Evolutionary conservation across 2,329 filamentous ascomycete genomes (phyloP).

Genomic region (Xylariomycetidae sp.): DNA sequence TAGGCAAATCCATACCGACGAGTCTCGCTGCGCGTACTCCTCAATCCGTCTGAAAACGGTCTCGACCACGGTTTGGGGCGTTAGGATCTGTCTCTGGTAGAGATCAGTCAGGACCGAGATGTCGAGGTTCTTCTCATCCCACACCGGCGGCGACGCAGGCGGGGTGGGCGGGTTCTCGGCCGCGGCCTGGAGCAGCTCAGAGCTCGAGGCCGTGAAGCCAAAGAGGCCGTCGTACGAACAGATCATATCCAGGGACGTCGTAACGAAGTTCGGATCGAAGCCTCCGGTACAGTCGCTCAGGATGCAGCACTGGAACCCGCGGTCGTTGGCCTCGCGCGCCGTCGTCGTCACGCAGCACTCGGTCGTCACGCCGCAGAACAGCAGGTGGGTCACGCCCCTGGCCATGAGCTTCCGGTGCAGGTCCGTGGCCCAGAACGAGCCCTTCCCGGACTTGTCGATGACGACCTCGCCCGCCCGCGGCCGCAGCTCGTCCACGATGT

Average conservation of each 20-base stretch:
- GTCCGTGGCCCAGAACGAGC: constrained; percentile 53
- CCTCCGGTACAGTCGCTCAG: constrained; percentile 44
- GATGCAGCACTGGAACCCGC: constrained; percentile 57
- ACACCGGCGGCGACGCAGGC: no score
- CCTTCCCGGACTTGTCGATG: constrained; percentile 56
- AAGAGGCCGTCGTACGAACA: constrained; percentile 48
- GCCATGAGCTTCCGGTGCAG: constrained; percentile 49
- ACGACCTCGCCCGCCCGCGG: constrained; percentile 47
- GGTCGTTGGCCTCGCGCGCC: constrained; percentile 52
- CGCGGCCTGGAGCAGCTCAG: constrained; percentile 30
- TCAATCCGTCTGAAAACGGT: constrained; percentile 42
- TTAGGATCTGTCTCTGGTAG: constrained; percentile 4
- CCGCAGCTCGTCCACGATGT: constrained; percentile 46
- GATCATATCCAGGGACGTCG: constrained; percentile 43
- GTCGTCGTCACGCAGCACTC: constrained; percentile 55
- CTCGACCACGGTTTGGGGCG: constrained; percentile 37
- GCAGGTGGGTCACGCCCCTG: constrained; percentile 51
- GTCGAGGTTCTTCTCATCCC: no score
- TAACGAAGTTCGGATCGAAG: constrained; percentile 41
- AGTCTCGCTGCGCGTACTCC: constrained; percentile 40
- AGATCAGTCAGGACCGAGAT: no score
- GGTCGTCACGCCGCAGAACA: constrained; percentile 54
- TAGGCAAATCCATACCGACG: constrained; percentile 48
- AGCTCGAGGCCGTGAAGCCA: constrained; percentile 38
- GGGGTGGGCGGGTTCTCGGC: no score